phyloP scores from a whole-genome alignment of 352 stramenopile genomes.

The Phytophthora tubulina region DNA sequence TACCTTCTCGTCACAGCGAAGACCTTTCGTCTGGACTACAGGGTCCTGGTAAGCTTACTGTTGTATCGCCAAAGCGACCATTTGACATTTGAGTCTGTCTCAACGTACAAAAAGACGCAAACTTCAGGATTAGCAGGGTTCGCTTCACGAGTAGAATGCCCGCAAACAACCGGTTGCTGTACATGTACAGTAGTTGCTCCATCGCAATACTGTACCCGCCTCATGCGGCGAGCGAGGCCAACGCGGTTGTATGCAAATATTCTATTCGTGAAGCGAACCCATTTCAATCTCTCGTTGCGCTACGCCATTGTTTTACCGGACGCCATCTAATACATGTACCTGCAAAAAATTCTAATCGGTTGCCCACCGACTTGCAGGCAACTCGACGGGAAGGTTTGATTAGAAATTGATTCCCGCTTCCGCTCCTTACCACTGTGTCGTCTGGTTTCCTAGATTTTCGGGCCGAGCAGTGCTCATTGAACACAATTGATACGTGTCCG shows the following conservation, averaged over 20 bases:
- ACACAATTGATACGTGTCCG: conserved; percentile 21
- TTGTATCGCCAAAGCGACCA: conserved; percentile 6
- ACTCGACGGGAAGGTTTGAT: conserved; percentile 21
- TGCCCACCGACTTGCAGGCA: neutral
- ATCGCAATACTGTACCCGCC: neutral
- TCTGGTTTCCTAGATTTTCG: neutral
- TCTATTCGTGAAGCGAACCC: neutral
- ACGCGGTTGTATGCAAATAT: neutral
- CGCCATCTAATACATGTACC: too few relatives aligned
- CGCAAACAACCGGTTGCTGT: conserved; percentile 8
- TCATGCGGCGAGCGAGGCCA: neutral
- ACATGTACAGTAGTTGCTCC: neutral
- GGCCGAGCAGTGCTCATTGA: neutral
- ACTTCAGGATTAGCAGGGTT: conserved; percentile 34
- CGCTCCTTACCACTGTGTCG: neutral
- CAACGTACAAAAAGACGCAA: conserved; percentile 27
- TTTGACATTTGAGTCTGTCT: conserved; percentile 7
- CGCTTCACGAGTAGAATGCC: too few relatives aligned
- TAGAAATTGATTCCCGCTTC: conserved; percentile 24
- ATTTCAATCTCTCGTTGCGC: neutral
- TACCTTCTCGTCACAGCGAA: neutral
- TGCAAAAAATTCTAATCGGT: conserved; percentile 12
- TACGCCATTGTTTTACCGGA: neutral
- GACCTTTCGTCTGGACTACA: neutral
- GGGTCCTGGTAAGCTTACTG: neutral